Evolutionary conservation across 2,329 filamentous ascomycete genomes (phyloP).

Genomic region (Gaeumannomyces sp.): DNA sequence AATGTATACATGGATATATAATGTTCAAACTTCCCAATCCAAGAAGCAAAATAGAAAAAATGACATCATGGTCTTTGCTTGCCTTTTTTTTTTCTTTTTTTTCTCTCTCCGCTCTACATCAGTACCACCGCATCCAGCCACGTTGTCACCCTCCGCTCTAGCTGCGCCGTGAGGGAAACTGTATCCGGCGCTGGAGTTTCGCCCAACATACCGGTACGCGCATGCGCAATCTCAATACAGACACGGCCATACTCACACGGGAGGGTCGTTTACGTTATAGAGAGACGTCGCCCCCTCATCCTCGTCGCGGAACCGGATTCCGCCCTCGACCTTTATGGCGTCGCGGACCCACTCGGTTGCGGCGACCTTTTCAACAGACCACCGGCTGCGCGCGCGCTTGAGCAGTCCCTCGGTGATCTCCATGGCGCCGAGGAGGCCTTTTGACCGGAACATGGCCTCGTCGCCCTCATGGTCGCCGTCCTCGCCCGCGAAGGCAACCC

Average conservation of each 20-base stretch:
- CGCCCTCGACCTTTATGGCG: slow-evolving; percentile 63
- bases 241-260: neutral
- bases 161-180: neutral
- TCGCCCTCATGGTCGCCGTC: slow-evolving; percentile 80
- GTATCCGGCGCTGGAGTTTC: neutral
- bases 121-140: neutral
- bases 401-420: slow-evolving; percentile 77
- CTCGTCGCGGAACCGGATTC: slow-evolving; percentile 54
- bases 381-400: slow-evolving; percentile 74
- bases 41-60: neutral
- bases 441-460: slow-evolving; percentile 52
- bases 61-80: neutral
- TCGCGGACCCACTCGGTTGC: slow-evolving; percentile 68
- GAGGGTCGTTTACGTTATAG: slow-evolving; percentile 1
- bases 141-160: neutral
- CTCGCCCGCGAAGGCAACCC: slow-evolving; percentile 77
- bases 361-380: slow-evolving; percentile 67
- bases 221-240: too few species aligned
- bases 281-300: slow-evolving; percentile 49
- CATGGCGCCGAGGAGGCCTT: slow-evolving; percentile 67
- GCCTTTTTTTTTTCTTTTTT: neutral
- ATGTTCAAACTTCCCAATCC: neutral
- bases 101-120: neutral
- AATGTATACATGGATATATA: neutral
- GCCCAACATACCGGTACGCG: neutral